These are phyloP conservation scores for Wallacemonas rigidus DNA, from an alignment of 208 protist genomes.

Conservation along the genomic window DNA sequence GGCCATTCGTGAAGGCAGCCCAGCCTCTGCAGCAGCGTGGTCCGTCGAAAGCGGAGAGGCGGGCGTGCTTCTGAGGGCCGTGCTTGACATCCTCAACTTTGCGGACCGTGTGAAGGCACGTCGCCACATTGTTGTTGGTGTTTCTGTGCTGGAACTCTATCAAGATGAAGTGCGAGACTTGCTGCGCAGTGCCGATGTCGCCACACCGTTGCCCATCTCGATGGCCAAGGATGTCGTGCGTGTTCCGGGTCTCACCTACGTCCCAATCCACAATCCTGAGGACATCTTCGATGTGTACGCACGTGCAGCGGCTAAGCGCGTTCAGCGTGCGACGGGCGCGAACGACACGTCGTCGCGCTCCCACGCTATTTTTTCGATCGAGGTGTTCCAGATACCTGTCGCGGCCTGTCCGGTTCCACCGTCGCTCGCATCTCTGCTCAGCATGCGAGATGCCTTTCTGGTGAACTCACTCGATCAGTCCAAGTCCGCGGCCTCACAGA, in stretches of 20 bases:
- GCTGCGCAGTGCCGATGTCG: constrained; percentile 27
- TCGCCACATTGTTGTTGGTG: constrained; percentile 56
- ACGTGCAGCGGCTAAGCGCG: constrained; percentile 41
- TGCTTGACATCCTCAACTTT: constrained; percentile 65
- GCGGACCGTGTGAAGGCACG: constrained; percentile 23
- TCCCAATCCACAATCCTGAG: constrained; percentile 31
- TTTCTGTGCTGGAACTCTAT: constrained; percentile 82
- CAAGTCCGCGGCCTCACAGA: not conserved
- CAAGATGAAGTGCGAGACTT: constrained; percentile 79
- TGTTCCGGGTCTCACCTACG: constrained; percentile 42
- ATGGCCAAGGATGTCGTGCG: constrained; percentile 48
- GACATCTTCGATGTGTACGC: constrained; percentile 52
- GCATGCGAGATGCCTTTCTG: constrained; percentile 30
- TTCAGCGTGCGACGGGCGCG: constrained; percentile 61
- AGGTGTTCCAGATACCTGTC: constrained; percentile 61
- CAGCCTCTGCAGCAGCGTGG: constrained; percentile 1
- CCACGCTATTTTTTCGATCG: constrained; percentile 84
- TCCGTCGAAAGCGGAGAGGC: constrained; percentile 52
- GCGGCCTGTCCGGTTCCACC: constrained; percentile 22
- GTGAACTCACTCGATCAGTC: constrained; percentile 14
- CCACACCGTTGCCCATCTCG: constrained; percentile 29
- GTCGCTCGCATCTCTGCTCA: constrained; percentile 35
- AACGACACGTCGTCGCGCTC: constrained; percentile 90
- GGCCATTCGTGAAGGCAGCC: not conserved
- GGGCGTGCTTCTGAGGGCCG: constrained; percentile 68